Percentiles rank a stretch among this genome's conserved stretches.
phyloP scores from a whole-genome alignment of 129 eudicot genomes.

The Flaveria robusta region DNA sequence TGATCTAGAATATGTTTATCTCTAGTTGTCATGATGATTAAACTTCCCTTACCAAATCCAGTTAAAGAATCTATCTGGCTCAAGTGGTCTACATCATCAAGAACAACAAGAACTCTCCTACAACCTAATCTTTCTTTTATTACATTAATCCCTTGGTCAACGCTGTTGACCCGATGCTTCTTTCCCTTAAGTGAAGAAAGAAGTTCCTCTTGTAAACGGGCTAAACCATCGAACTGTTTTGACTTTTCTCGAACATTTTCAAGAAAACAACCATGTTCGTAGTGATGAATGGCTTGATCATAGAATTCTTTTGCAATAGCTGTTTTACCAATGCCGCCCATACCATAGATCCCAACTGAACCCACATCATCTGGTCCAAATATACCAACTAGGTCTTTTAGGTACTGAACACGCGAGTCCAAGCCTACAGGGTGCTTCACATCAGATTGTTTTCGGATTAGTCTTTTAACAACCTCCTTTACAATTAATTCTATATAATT shows the following conservation, averaged over 20 bases:
- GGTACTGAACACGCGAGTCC: slow-evolving; percentile 17
- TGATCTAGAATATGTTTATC: slow-evolving; percentile 19
- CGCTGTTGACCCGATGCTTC: slow-evolving; percentile 14
- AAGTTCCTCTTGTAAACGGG: slow-evolving; percentile 24
- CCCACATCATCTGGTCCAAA: slow-evolving; percentile 17
- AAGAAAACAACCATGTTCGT: slow-evolving; percentile 29
- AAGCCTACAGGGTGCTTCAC: slow-evolving; percentile 21
- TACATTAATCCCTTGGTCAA: slow-evolving; percentile 25
- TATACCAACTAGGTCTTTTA: slow-evolving; percentile 19
- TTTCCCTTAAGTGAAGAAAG: slow-evolving; percentile 27
- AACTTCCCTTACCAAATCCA: slow-evolving; percentile 30
- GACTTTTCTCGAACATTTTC: slow-evolving; percentile 27
- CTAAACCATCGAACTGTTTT: slow-evolving; percentile 16
- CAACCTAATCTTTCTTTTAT: slow-evolving; percentile 19
- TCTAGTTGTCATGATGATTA: slow-evolving; percentile 28
- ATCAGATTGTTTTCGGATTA: slow-evolving; percentile 15
- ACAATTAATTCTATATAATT: slow-evolving; percentile 6
- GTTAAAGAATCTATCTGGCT: slow-evolving; percentile 19
- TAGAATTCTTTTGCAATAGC: slow-evolving; percentile 30
- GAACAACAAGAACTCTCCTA: slow-evolving; percentile 23
- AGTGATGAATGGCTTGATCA: slow-evolving; percentile 19
- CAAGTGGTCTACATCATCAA: slow-evolving; percentile 32
- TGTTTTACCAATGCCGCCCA: slow-evolving; percentile 36
- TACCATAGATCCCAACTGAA: slow-evolving; percentile 26
- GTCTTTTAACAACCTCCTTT: slow-evolving; percentile 10